Percentiles rank a stretch among this genome's conserved stretches.
phyloP scores from a whole-genome alignment of 495 filamentous ascomycete genomes.

The Parmelia sp. region DNA sequence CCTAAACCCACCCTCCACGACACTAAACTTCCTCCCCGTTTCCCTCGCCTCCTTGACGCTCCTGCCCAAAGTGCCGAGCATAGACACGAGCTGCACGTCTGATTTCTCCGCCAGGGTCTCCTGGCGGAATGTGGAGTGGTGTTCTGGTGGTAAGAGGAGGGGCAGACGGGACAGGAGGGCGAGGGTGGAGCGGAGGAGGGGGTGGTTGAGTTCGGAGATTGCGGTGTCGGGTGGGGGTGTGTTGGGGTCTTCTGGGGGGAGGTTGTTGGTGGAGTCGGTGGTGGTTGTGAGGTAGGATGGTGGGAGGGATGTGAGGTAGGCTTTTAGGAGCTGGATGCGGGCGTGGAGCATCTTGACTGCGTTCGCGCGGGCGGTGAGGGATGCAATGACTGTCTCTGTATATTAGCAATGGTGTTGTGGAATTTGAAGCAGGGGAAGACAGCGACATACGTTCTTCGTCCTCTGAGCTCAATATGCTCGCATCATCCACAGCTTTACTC shows the following conservation, averaged over 20 bases:
- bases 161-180: conserved; percentile 57
- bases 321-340: conserved; percentile 72
- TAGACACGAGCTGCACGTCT: conserved; percentile 66
- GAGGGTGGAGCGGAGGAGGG: conserved; percentile 60
- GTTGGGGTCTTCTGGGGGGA: conserved; percentile 48
- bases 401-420: neutral
- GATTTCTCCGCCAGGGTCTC: conserved; percentile 63
- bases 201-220: conserved; percentile 35
- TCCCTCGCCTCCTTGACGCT: conserved; percentile 61
- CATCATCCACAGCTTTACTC: conserved; percentile 34
- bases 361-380: conserved; percentile 79
- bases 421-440: neutral
- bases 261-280: conserved; percentile 25
- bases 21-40: conserved; percentile 63
- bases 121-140: conserved; percentile 41
- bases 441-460: conserved; percentile 63
- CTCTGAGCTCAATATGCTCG: conserved; percentile 56
- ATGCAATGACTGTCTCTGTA: conserved; percentile 50
- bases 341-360: conserved; percentile 86
- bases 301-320: conserved; percentile 71
- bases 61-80: conserved; percentile 63
- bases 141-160: conserved; percentile 51
- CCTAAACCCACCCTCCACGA: conserved; percentile 49
- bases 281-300: conserved; percentile 46
- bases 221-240: conserved; percentile 5